phyloP scores from a whole-genome alignment of 192 early-diverging fungal genomes.

The Gamsiella multidivaricata region DNA sequence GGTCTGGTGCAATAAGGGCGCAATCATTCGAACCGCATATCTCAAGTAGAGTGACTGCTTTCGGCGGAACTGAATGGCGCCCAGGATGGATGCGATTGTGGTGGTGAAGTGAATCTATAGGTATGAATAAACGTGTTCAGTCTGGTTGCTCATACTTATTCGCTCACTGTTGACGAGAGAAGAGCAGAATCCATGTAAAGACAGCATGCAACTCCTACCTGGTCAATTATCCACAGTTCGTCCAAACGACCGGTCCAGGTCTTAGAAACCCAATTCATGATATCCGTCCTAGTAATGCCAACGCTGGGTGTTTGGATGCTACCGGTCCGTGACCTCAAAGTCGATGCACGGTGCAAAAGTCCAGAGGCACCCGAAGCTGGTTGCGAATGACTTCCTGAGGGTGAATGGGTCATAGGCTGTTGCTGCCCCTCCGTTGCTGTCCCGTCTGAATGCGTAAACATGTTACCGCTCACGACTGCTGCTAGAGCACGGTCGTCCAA shows the following conservation, averaged over 20 bases:
- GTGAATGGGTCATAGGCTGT: conserved; percentile 28
- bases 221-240: conserved; percentile 50
- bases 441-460: conserved; percentile 24
- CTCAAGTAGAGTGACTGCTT: conserved; percentile 82
- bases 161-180: no score
- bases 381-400: conserved; percentile 21
- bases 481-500: conserved; percentile 44
- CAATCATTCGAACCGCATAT: conserved; percentile 62
- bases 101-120: conserved; percentile 60
- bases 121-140: background rate
- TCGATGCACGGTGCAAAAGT: conserved; percentile 39
- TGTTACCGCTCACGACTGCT: conserved; percentile 45
- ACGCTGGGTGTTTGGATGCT: conserved; percentile 23
- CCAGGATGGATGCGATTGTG: conserved; percentile 68
- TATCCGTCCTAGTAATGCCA: conserved; percentile 36
- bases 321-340: conserved; percentile 36
- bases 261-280: conserved; percentile 46
- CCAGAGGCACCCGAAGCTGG: conserved; percentile 22
- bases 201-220: conserved; percentile 5
- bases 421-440: conserved; percentile 1
- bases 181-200: no score
- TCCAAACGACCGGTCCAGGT: conserved; percentile 48
- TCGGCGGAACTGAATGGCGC: conserved; percentile 63
- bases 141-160: background rate
- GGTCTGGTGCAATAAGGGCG: conserved; percentile 54